Evolutionary conservation across 495 filamentous ascomycete species (phyloP).

Genomic region (Xylaria acuta): DNA sequence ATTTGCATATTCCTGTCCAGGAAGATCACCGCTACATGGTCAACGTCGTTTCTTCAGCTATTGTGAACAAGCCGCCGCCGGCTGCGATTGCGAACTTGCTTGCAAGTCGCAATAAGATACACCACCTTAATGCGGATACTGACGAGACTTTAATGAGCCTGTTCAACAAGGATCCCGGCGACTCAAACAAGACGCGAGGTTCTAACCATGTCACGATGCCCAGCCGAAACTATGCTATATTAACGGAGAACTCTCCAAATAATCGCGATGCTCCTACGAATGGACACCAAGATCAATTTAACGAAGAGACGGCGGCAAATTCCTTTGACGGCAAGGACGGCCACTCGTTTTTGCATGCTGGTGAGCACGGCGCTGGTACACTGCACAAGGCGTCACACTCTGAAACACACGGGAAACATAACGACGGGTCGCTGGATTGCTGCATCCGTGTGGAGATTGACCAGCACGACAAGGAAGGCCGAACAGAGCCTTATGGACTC

Average conservation of each 20-base stretch:
- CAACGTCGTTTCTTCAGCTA: slow-evolving; percentile 85
- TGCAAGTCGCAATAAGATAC: slow-evolving; percentile 86
- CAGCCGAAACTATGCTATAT: slow-evolving; percentile 82
- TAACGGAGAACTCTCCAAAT: slow-evolving; percentile 70
- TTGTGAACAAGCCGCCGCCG: slow-evolving; percentile 94
- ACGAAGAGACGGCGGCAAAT: slow-evolving; percentile 23
- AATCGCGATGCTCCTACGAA: slow-evolving; percentile 36
- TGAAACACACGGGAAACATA: slow-evolving; percentile 54
- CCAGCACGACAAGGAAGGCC: slow-evolving; percentile 66
- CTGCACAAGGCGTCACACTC: slow-evolving; percentile 66
- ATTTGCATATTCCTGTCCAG: slow-evolving; percentile 76
- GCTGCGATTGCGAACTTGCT: slow-evolving; percentile 86
- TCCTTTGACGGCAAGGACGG: slow-evolving; percentile 59
- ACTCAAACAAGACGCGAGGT: slow-evolving; percentile 65
- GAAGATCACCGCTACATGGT: slow-evolving; percentile 94
- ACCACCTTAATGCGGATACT: slow-evolving; percentile 82
- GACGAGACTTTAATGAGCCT: slow-evolving; percentile 88
- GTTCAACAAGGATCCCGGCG: slow-evolving; percentile 84
- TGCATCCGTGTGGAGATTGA: slow-evolving; percentile 73
- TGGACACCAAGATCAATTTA: slow-evolving; percentile 20
- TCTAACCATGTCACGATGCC: slow-evolving; percentile 91
- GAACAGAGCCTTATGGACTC: slow-evolving; percentile 72
- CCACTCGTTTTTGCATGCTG: slow-evolving; percentile 66
- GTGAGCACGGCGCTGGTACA: slow-evolving; percentile 70
- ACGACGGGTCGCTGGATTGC: slow-evolving; percentile 71